Conservation (phyloP, 768 basidiomycete genomes). For the Leccinum variicolor region DNA sequence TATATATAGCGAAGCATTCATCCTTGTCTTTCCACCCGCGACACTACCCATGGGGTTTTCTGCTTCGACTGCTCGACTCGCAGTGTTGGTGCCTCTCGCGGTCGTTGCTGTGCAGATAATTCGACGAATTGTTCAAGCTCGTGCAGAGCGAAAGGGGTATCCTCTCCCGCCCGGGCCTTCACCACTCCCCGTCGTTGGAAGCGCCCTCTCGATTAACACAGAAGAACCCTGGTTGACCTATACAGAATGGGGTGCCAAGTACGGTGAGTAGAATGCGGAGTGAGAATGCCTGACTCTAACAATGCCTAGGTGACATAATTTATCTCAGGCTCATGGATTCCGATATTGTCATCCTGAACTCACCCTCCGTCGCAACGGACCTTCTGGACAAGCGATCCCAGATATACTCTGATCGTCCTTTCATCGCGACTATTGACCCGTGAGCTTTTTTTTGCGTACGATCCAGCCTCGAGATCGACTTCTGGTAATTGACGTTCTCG, state of each 20-base stretch:
- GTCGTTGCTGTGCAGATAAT: neutral
- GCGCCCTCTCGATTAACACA: neutral
- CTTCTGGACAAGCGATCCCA: conserved; percentile 44
- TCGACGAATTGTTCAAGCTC: neutral
- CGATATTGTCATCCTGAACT: conserved; percentile 43
- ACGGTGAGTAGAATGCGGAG: conserved; percentile 1
- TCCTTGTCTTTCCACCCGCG: neutral
- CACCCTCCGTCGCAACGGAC: conserved; percentile 37
- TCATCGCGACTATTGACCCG: conserved; percentile 9
- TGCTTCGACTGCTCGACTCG: neutral
- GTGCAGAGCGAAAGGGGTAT: neutral
- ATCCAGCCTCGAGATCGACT: neutral
- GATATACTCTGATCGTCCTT: conserved; percentile 36
- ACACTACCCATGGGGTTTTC: neutral
- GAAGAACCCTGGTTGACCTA: conserved; percentile 9
- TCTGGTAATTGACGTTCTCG: neutral
- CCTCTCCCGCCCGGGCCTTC: conserved; percentile 12
- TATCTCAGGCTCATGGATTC: conserved; percentile 44
- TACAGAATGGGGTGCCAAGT: conserved; percentile 1
- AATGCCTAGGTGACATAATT: conserved; percentile 38
- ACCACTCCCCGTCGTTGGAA: neutral
- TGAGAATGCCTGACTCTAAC: neutral
- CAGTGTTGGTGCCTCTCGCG: neutral
- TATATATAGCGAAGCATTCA: no score
- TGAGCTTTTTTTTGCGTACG: neutral